Evolutionary conservation across 2,329 filamentous ascomycete species (phyloP), one percentile per base, ranked within the genome.

Genomic region (Trichoderma brevicompactum): DNA sequence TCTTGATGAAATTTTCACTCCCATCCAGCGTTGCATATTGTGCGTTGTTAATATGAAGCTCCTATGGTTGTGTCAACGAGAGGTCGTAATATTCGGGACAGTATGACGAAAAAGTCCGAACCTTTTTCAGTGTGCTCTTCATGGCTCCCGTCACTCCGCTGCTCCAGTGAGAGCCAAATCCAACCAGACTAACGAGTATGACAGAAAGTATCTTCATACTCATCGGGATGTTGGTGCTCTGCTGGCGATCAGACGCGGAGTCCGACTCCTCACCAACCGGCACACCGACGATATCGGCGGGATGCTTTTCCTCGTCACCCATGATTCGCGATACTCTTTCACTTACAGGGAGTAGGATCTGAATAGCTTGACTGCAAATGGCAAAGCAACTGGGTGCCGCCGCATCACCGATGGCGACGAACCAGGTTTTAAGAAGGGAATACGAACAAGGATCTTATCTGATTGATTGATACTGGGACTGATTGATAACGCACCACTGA

Each of bases 1-100:
- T 86, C 13, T 82, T 81, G 82, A 89, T 88, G 65, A 88, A 89
- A 70, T 88, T 81, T 68, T 87, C 83, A 49, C 85, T 88, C 0
- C 85, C 82, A 69, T 87, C 84, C 0, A 89, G 78, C 0, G 88
- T 76, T 0, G 86, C 81, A 69, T 83, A 89, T 69, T 88, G 81
- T 0, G 82, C 82, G 69, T 89, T 89, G 71, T 83, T 82, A 70
- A 89, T 87, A 53, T 82, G 67, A 48, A 88, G 77, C 78, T 87
- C 70, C 77, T 78, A 32, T n/a, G 13, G 12, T 17, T 13, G 5
- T 46, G 50, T 54, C 17, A 64, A 13, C 40, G 36, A 28, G 23
- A 28, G 23, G 23, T 5, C 2, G 2, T 0, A 19, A 28, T 0
- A 0, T 9, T 9, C 9, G 2, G 0, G 40, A 38, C 58, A 53